A percentile compares a stretch with the other conserved stretches of the same genome.
These are phyloP conservation scores for Pisolithus orientalis DNA, from an alignment of 768 basidiomycete species.

Conservation along the genomic window DNA sequence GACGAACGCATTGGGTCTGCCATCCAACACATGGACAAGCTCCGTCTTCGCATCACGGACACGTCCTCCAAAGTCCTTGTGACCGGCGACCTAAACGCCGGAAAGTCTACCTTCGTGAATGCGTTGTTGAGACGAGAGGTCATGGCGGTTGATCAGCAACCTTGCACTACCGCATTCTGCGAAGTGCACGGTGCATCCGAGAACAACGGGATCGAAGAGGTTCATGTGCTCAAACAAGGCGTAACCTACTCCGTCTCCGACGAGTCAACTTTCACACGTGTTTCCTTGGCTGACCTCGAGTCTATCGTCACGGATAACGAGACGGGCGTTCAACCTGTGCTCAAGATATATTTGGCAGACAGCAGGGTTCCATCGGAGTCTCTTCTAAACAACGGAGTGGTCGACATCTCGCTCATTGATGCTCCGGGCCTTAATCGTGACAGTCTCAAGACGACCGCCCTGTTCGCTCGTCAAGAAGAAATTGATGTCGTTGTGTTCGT, in stretches of 20 bases:
- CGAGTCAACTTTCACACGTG: conserved; percentile 69
- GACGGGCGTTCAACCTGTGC: conserved; percentile 47
- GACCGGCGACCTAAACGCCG: conserved; percentile 96
- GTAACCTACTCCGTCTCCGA: conserved; percentile 63
- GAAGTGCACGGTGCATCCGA: conserved; percentile 91
- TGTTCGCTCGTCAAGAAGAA: conserved; percentile 94
- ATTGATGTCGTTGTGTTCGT: conserved; percentile 99
- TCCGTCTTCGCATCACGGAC: conserved; percentile 83
- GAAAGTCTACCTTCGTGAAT: conserved; percentile 98
- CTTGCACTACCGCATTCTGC: conserved; percentile 94
- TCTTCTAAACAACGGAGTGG: conserved; percentile 89
- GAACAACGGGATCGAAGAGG: conserved; percentile 77
- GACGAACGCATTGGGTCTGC: conserved; percentile 77
- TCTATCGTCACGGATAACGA: conserved; percentile 58
- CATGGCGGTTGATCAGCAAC: conserved; percentile 98
- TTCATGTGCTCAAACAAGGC: conserved; percentile 73
- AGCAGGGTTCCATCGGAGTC: conserved; percentile 72
- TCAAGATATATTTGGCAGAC: conserved; percentile 89
- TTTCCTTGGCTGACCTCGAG: conserved; percentile 65
- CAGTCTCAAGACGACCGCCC: conserved; percentile 87
- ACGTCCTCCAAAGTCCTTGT: conserved; percentile 94
- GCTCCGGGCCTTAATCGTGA: conserved; percentile 97
- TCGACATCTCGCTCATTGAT: conserved; percentile 97
- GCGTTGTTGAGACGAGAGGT: conserved; percentile 84
- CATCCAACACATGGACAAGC: conserved; percentile 73